phyloP scores from a whole-genome alignment of 192 early-diverging fungal genomes.

The Backusella parvicylindrica region DNA sequence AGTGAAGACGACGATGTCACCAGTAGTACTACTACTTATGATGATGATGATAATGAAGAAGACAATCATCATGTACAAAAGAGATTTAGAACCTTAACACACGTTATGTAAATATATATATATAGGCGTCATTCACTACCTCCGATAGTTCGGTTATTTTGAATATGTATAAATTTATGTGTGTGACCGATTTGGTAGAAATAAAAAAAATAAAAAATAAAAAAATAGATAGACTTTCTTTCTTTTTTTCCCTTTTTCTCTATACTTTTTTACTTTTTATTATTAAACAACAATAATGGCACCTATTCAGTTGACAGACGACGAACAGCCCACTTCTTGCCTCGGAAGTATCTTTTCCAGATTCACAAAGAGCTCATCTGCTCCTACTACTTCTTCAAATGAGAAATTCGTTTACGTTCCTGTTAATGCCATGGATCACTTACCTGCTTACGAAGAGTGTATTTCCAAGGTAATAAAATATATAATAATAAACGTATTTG shows the following conservation, averaged over 20 bases:
- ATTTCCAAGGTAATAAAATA: constrained; percentile 10
- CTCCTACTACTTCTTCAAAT: background rate
- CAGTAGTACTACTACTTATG: background rate
- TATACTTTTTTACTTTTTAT: background rate
- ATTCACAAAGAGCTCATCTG: background rate
- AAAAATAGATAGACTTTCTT: constrained; percentile 4
- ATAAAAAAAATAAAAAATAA: background rate
- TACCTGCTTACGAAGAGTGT: constrained; percentile 34
- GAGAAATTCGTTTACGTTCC: constrained; percentile 3
- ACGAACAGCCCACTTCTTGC: background rate
- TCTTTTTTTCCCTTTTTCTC: background rate
- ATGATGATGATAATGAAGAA: background rate
- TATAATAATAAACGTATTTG: background rate
- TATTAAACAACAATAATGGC: background rate
- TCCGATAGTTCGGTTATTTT: constrained; percentile 7
- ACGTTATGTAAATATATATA: constrained; percentile 2
- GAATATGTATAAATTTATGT: background rate
- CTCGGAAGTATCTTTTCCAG: constrained; percentile 11
- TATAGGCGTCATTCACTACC: background rate
- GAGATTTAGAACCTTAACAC: constrained; percentile 7
- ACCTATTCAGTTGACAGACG: background rate
- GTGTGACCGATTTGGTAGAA: background rate
- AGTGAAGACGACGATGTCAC: background rate
- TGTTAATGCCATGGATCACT: constrained; percentile 7
- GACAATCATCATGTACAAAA: constrained; percentile 1